A percentile compares a stretch with the other conserved stretches of the same genome.
Conservation (phyloP, 129 eudicot genomes). For the Rutidosis leptorrhynchoides region DNA sequence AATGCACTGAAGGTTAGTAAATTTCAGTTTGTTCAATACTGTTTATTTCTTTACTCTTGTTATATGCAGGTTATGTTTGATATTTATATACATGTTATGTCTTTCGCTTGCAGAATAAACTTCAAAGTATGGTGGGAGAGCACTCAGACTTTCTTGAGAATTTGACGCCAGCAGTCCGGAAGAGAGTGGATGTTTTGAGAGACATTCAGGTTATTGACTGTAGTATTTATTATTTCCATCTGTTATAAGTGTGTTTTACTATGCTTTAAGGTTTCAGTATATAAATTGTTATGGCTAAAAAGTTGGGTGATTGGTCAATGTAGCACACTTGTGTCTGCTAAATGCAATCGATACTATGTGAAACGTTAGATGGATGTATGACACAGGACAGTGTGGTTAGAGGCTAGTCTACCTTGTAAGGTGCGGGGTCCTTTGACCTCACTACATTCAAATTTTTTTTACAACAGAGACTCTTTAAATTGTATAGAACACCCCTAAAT, state of each 20-base stretch:
- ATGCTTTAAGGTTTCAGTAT: background rate
- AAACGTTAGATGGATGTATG: background rate
- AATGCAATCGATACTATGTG: slow-evolving; percentile 1
- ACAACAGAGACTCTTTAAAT: too few relatives aligned
- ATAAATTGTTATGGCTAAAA: background rate
- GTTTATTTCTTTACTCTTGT: background rate
- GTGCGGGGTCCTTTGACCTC: too few relatives aligned
- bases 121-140: slow-evolving; percentile 57
- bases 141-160: slow-evolving; percentile 53
- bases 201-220: slow-evolving; percentile 50
- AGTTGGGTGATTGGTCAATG: background rate
- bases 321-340: background rate
- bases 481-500: too few relatives aligned
- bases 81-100: background rate
- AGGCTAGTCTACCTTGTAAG: too few relatives aligned
- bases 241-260: background rate
- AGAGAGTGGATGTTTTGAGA: slow-evolving; percentile 62
- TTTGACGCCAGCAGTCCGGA: slow-evolving; percentile 57
- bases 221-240: background rate
- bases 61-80: background rate
- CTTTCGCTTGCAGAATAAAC: slow-evolving; percentile 40
- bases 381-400: background rate
- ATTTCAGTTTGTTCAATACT: background rate
- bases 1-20: slow-evolving; percentile 65
- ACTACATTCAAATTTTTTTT: too few relatives aligned